Percentiles rank a stretch among this genome's conserved stretches.
Evolutionary conservation across 768 basidiomycete species (phyloP).

Genomic region (Pleurotus platypus): DNA sequence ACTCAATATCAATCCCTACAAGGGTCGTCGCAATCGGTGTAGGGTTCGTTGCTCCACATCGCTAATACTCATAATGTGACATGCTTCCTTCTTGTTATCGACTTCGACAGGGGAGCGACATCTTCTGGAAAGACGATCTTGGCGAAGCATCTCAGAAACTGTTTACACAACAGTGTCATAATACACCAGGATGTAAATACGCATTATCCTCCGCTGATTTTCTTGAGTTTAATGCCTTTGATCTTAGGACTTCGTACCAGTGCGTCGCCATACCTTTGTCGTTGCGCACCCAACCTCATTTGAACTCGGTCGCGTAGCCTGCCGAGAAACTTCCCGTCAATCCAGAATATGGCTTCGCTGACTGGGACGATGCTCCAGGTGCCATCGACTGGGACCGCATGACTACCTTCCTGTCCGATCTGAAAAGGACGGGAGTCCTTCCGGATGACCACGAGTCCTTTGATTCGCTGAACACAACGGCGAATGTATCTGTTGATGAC

Average conservation of each 20-base stretch:
- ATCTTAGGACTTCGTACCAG: slow-evolving; percentile 1
- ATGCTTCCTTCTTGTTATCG: too few species aligned
- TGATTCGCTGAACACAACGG: neutral
- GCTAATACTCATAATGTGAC: too few species aligned
- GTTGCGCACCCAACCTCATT: too few species aligned
- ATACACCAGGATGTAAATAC: slow-evolving; percentile 1
- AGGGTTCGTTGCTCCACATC: neutral
- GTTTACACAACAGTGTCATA: neutral
- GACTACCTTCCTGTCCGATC: neutral
- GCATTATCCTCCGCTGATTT: neutral
- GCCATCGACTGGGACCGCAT: slow-evolving; percentile 1
- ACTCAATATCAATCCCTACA: neutral
- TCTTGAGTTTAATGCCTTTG: neutral
- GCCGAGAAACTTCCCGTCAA: neutral
- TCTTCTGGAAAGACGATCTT: slow-evolving; percentile 2
- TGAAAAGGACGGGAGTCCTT: neutral
- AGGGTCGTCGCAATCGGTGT: neutral
- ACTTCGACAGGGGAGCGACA: neutral
- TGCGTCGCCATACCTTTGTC: neutral
- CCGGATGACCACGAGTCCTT: neutral
- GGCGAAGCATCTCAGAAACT: slow-evolving; percentile 2
- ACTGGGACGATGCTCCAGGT: neutral
- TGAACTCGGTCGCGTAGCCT: neutral
- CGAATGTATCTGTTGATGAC: neutral
- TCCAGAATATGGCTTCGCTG: neutral